phyloP scores from a whole-genome alignment of 2,329 filamentous ascomycete genomes.

The Sporothrix protearum region DNA sequence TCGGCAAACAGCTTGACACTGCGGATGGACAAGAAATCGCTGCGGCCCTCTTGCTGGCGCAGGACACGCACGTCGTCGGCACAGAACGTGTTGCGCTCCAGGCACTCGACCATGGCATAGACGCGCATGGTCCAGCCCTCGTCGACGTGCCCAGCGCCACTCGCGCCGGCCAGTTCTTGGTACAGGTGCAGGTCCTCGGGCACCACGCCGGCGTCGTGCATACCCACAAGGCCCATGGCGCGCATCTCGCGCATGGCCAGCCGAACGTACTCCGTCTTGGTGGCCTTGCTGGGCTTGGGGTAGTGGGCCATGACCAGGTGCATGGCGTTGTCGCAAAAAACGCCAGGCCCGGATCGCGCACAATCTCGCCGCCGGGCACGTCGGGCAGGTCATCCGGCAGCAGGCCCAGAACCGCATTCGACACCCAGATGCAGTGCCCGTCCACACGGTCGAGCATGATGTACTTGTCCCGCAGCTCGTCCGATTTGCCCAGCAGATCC shows the following conservation, averaged over 20 bases:
- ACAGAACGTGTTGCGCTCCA: constrained; percentile 62
- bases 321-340: constrained; percentile 73
- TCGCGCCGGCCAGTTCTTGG: constrained; percentile 44
- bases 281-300: constrained; percentile 53
- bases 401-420: constrained; percentile 58
- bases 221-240: constrained; percentile 62
- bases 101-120: constrained; percentile 66
- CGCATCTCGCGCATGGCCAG: constrained; percentile 62
- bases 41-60: constrained; percentile 34
- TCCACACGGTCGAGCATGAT: constrained; percentile 69
- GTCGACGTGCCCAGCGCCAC: constrained; percentile 39
- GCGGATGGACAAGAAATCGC: constrained; percentile 53
- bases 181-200: constrained; percentile 55
- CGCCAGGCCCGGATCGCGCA: constrained; percentile 58
- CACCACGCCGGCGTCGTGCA: constrained; percentile 64
- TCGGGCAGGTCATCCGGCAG: constrained; percentile 52
- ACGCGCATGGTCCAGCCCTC: constrained; percentile 60
- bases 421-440: constrained; percentile 68
- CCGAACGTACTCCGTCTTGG: constrained; percentile 53
- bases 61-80: constrained; percentile 47
- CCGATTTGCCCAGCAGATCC: constrained; percentile 53
- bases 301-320: constrained; percentile 55
- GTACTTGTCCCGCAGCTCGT: constrained; percentile 52
- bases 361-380: constrained; percentile 61
- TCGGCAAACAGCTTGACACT: constrained; percentile 70